Percentiles rank a stretch among this genome's conserved stretches.
These are phyloP conservation scores for Trichoderma polysporum DNA, from an alignment of 2,329 filamentous ascomycete genomes.

Conservation along the genomic window DNA sequence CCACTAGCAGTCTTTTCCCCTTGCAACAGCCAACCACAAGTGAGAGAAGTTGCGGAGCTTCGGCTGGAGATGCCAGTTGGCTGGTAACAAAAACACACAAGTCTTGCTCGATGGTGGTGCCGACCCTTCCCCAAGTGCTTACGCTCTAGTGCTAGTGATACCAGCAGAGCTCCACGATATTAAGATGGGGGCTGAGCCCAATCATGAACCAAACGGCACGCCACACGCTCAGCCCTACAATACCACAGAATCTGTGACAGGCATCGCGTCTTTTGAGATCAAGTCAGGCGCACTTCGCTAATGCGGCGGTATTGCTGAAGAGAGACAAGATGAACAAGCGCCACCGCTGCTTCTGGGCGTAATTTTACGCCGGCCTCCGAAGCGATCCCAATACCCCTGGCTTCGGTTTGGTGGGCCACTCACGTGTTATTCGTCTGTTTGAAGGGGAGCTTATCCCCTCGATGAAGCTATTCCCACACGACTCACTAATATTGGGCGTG, in stretches of 20 bases:
- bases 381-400: neutral
- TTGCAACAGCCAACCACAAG: neutral
- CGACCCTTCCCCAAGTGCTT: slow-evolving; percentile 6
- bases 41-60: neutral
- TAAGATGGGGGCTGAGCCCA: neutral
- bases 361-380: neutral
- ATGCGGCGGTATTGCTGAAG: neutral
- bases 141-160: neutral
- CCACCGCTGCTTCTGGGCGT: neutral
- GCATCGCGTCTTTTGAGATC: neutral
- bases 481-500: neutral
- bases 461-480: slow-evolving; percentile 4
- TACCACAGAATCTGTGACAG: neutral
- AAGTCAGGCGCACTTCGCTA: neutral
- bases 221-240: slow-evolving; percentile 15
- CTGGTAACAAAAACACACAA: neutral
- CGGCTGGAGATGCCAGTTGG: neutral
- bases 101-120: neutral
- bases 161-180: neutral
- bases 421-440: neutral
- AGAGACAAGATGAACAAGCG: neutral
- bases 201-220: neutral
- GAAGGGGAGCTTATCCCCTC: neutral
- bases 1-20: neutral
- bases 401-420: neutral